These are phyloP conservation scores for Phaffia tasmanica DNA, from an alignment of 768 basidiomycete species.

Conservation along the genomic window DNA sequence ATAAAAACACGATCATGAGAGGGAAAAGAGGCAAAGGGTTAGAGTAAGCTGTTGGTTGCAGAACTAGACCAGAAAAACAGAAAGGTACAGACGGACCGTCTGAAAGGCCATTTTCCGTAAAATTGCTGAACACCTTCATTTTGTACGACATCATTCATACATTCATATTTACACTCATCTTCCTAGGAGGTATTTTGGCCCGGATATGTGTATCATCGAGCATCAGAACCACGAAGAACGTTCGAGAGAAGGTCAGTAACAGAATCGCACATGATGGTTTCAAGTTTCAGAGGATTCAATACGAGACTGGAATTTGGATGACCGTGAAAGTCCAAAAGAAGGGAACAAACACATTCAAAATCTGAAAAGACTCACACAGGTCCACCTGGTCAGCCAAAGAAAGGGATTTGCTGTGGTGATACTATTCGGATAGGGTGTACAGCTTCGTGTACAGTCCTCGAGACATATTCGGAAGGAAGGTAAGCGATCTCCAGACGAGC, in stretches of 20 bases:
- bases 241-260: too few species aligned
- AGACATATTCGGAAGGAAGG: conserved; percentile 49
- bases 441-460: conserved; percentile 42
- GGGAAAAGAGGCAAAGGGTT: not conserved
- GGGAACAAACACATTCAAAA: too few species aligned
- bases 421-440: conserved; percentile 38
- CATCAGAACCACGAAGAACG: too few species aligned
- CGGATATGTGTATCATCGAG: conserved; percentile 57
- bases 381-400: conserved; percentile 50
- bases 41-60: not conserved
- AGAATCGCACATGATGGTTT: too few species aligned
- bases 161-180: conserved; percentile 79
- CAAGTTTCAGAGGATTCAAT: too few species aligned
- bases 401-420: conserved; percentile 43
- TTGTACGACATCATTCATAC: conserved; percentile 52
- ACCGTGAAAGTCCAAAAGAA: too few species aligned
- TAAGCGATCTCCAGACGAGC: conserved; percentile 57
- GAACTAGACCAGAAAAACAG: not conserved
- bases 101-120: conserved; percentile 96
- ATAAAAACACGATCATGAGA: not conserved
- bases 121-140: conserved; percentile 53
- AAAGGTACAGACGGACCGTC: conserved; percentile 47
- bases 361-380: not conserved
- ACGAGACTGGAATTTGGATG: too few species aligned
- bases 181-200: too few species aligned